Evolutionary conservation across 2,329 filamentous ascomycete genomes (phyloP).

Genomic region (Sphaerostilbella broomeana): DNA sequence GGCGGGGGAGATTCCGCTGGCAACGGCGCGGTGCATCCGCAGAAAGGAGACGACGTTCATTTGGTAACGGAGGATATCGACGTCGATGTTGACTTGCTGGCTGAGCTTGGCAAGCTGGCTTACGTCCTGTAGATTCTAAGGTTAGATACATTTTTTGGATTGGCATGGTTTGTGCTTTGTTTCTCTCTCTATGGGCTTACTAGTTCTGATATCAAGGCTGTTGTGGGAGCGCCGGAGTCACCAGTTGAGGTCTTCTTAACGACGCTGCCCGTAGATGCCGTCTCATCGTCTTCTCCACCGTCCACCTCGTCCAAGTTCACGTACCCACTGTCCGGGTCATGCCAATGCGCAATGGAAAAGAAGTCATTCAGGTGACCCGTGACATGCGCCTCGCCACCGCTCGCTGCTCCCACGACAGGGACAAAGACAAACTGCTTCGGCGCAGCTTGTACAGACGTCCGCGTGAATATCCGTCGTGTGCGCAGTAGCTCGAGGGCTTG

Average conservation of each 20-base stretch:
- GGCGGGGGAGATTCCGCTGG: conserved; percentile 66
- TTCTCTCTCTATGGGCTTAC: too few species aligned
- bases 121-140: too few species aligned
- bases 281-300: conserved; percentile 25
- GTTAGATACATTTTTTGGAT: too few species aligned
- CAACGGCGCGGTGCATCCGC: conserved; percentile 78
- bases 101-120: conserved; percentile 53
- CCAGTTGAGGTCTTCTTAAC: conserved; percentile 31
- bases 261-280: conserved; percentile 38
- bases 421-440: conserved; percentile 77
- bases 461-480: conserved; percentile 69
- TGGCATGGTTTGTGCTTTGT: too few species aligned
- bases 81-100: conserved; percentile 54
- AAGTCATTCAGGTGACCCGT: conserved; percentile 66
- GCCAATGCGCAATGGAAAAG: conserved; percentile 83
- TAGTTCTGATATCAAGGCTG: conserved; percentile 35
- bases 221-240: conserved; percentile 16
- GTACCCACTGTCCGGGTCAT: conserved; percentile 65
- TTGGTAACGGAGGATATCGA: conserved; percentile 77
- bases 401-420: conserved; percentile 53
- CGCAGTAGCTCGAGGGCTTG: conserved; percentile 74
- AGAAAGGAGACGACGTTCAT: conserved; percentile 85
- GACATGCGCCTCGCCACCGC: conserved; percentile 42
- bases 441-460: conserved; percentile 64
- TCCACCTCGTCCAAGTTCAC: conserved; percentile 63